phyloP scores from a whole-genome alignment of 768 basidiomycete species.

The Chalciporus chontae region DNA sequence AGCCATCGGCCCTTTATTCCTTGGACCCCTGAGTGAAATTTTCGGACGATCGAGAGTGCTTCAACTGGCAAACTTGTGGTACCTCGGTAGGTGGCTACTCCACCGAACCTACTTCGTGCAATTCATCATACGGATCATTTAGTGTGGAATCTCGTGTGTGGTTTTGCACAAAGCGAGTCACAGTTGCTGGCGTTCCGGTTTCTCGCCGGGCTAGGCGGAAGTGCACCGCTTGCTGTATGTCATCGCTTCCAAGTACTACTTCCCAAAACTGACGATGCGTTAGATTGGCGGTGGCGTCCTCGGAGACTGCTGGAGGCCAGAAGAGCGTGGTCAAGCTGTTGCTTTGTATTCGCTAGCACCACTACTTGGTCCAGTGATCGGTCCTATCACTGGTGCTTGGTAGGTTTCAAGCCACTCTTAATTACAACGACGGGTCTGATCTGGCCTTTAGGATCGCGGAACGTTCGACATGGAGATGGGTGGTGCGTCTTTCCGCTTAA shows the following conservation, averaged over 20 bases:
- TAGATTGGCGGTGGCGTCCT: constrained; percentile 66
- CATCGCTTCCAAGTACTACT: too few species aligned
- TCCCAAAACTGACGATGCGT: background rate
- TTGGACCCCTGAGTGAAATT: constrained; percentile 68
- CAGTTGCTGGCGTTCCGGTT: constrained; percentile 69
- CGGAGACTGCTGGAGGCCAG: constrained; percentile 55
- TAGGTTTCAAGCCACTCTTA: constrained; percentile 15
- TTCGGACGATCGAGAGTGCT: constrained; percentile 63
- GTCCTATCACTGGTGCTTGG: constrained; percentile 63
- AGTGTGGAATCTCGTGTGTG: constrained; percentile 63
- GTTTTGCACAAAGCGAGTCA: constrained; percentile 54
- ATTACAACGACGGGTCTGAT: background rate
- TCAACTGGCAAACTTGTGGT: constrained; percentile 64
- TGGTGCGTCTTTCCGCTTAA: constrained; percentile 36
- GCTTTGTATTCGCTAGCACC: constrained; percentile 65
- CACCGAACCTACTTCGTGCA: background rate
- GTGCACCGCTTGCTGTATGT: constrained; percentile 55
- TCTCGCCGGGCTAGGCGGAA: constrained; percentile 67
- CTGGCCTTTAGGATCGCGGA: constrained; percentile 45
- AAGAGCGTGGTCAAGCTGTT: constrained; percentile 62
- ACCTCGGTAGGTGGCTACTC: constrained; percentile 43
- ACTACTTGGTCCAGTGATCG: constrained; percentile 60
- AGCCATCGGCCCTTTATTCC: constrained; percentile 33
- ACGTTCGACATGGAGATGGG: constrained; percentile 68
- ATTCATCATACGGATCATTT: constrained; percentile 8